Percentiles rank a stretch among this genome's conserved stretches.
Evolutionary conservation across 208 protist species (phyloP).

Genomic region (Crithidia acanthocephali): DNA sequence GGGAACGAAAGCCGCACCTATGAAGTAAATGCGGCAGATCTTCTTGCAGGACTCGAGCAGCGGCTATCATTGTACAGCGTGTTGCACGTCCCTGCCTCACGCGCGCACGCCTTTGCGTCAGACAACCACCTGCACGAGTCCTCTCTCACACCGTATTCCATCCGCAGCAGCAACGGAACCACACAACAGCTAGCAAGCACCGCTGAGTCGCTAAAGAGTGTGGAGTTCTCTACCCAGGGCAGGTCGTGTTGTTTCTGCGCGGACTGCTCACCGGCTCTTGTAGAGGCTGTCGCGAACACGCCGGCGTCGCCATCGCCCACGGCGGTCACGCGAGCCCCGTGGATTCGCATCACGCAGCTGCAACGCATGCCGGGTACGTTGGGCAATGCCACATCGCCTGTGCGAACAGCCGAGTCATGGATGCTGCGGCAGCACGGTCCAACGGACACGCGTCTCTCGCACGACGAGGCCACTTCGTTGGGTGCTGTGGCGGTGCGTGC

Average conservation of each 20-base stretch:
- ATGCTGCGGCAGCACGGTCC: conserved; percentile 25
- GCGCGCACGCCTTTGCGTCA: conserved; percentile 3
- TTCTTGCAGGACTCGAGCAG: conserved; percentile 35
- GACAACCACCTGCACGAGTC: conserved; percentile 9
- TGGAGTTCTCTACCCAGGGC: neutral
- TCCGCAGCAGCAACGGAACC: too few relatives aligned
- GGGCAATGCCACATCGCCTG: neutral
- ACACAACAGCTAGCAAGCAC: too few relatives aligned
- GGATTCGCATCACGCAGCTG: conserved; percentile 28
- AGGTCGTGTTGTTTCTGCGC: conserved; percentile 2
- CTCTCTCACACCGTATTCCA: neutral
- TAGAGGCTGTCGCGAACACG: too few relatives aligned
- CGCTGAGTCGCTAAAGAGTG: too few relatives aligned
- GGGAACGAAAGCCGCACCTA: neutral
- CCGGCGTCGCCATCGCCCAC: neutral
- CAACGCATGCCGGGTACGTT: conserved; percentile 23
- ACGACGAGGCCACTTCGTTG: conserved; percentile 6
- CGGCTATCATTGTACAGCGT: conserved; percentile 55
- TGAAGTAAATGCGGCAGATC: conserved; percentile 7
- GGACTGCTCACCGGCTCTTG: too few relatives aligned
- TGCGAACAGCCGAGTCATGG: conserved; percentile 18
- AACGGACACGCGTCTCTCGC: conserved; percentile 2
- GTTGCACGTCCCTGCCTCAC: conserved; percentile 31
- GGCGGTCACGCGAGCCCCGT: conserved; percentile 4
- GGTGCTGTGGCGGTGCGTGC: neutral